Base-by-base conservation (phyloP, 768 basidiomycete species). In the Phaffia australis region DNA sequence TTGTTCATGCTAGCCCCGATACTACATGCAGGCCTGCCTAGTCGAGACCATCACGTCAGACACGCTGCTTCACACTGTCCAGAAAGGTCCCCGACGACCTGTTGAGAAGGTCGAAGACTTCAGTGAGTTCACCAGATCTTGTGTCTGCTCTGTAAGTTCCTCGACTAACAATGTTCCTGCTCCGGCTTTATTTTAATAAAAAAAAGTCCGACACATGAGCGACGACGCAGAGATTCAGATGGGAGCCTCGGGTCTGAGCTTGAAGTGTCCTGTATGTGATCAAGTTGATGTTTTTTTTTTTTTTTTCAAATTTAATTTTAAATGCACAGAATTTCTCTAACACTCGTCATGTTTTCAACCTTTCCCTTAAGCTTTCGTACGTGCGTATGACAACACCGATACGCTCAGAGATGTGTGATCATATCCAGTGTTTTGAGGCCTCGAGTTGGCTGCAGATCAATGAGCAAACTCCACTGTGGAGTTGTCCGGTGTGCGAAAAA, bases 341-440 rank as follows among this genome's bases (percentile, higher is more conserved):
- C 48, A 30, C 59, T 18, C 29, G 9, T 32, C n/a, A 21, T 49
- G 29, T 42, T 25, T 15, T 46, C 32, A 64, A 50, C 49, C 54
- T 25, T 2, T 47, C 29, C 29, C 27, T 56, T 68, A 70, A 82
- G 93, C 79, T 99, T 69, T 90, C 89, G 55, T 95, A 87, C 75
- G 83, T 85, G 75, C 87, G 93, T 7, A 84, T 99, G 64, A 79
- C 77, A 46, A 86, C 83, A 0, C 94, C 95, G 9, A 85, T 88
- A 74, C 87, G 94, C 35, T 93, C 95, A 0, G 81, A 79, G n/a
- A 80, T 81, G 67, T 98, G 95, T 73, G 84, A 87, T 48, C 95
- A 98, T 76, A 79, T 88, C 8, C 88, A 92, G 71, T 99, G 95
- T 75, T 99, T 98, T 77, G 95, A 99, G 76, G 92, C 92, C 0